Evolutionary conservation across 108 stramenopile genomes (phyloP), one percentile per base, ranked within the genome.

Genomic region (Nannochloropsis gaditana): DNA sequence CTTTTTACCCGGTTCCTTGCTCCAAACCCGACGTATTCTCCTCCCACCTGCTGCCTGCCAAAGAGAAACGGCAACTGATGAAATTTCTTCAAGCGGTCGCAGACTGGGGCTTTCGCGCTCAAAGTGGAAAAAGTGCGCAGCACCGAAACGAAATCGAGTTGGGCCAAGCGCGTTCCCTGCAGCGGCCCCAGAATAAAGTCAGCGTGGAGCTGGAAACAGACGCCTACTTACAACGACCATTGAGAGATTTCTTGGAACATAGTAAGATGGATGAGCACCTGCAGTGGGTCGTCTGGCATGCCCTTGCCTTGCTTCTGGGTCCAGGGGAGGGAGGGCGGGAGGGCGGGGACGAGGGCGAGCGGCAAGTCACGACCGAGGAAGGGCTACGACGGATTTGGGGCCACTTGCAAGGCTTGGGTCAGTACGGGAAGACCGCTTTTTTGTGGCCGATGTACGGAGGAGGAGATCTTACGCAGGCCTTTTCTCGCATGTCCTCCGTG

Each of bases 21-120:
- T 92, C 88, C 80, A 96, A 96, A 85, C 91, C 88, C 43, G 96
- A 95, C 84, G 93, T 96, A 43, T 96, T 96, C 90, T 84, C 85
- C 9, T 93, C 94, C 11, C 92, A 93, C 83, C 84, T 94, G n/a
- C 85, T 96, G 41, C 82, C 91, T 43, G 93, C 94, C 43, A 90
- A 94, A 85, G 96, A 96, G 45, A 96, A 96, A 86, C 93, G 96
- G 11, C 93, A 93, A 43, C 92, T 96, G 79, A 96, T 96, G 96
- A 95, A 94, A 84, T 94, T 96, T 83, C 88, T 95, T 41, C 96
- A 96, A 84, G 79, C 93, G 21, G 92, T 92, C 17, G 90, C 92
- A 84, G 96, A 96, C 84, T 95, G 94, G 85, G 95, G 84, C 79
- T 87, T 80, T 79, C 87, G 83, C 44, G 41, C 79, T 9, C 82